Conservation (phyloP, 345 rosid genomes). For the Rhodamnia argentea region DNA sequence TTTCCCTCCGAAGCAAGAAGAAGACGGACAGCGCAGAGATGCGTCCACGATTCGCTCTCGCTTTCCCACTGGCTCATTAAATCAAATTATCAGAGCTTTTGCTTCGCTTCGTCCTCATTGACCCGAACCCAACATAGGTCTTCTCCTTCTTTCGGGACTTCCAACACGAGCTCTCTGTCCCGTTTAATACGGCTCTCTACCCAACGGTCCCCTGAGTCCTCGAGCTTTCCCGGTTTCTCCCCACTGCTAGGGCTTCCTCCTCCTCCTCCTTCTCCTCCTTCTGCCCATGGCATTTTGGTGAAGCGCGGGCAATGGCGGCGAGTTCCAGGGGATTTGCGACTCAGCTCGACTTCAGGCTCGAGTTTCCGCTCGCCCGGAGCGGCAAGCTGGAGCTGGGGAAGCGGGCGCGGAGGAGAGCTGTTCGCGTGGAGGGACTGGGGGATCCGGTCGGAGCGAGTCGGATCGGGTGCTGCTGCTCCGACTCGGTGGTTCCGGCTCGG, state of each 20-base stretch:
- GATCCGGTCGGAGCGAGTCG: constrained; percentile 11
- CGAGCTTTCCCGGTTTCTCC: background rate
- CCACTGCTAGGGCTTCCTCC: background rate
- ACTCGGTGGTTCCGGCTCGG: constrained; percentile 48
- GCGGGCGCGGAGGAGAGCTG: constrained; percentile 19
- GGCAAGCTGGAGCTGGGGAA: constrained; percentile 10
- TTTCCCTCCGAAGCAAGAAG: background rate
- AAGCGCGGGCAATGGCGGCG: constrained; percentile 38
- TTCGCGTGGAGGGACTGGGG: background rate
- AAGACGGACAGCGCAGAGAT: background rate
- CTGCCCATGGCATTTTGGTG: constrained; percentile 32
- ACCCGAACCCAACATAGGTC: background rate
- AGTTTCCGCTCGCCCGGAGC: constrained; percentile 4
- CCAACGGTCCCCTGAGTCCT: background rate
- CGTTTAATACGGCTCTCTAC: background rate
- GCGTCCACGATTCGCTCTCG: background rate
- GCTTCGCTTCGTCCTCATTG: background rate
- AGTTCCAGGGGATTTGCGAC: constrained; percentile 42
- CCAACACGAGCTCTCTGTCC: background rate
- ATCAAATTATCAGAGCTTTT: no score
- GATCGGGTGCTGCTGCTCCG: constrained; percentile 49
- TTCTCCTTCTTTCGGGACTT: background rate
- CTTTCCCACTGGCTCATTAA: background rate
- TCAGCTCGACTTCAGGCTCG: constrained; percentile 45
- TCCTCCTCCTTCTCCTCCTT: constrained; percentile 5